These are phyloP conservation scores for Lentinula guzmanii DNA, from an alignment of 768 basidiomycete species.

Conservation along the genomic window DNA sequence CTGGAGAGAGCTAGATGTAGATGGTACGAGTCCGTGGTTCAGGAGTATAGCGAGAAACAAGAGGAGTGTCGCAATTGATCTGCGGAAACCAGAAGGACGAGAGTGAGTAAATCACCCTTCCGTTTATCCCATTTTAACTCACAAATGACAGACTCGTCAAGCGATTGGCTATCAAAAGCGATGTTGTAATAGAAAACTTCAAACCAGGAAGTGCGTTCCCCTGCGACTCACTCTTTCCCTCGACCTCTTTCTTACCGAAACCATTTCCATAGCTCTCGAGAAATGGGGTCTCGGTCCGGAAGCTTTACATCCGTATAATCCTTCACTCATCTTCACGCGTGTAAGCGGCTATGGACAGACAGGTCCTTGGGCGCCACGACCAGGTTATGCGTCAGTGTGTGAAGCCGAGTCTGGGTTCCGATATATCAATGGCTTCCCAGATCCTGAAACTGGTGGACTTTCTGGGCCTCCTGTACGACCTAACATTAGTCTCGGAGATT, in stretches of 20 bases:
- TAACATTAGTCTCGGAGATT: slow-evolving; percentile 69
- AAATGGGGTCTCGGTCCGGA: slow-evolving; percentile 62
- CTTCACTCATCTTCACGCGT: slow-evolving; percentile 86
- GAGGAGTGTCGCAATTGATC: slow-evolving; percentile 65
- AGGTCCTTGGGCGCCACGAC: slow-evolving; percentile 65
- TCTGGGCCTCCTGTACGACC: slow-evolving; percentile 62
- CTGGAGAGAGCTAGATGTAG: slow-evolving; percentile 66
- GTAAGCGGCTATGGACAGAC: slow-evolving; percentile 75
- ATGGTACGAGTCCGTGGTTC: slow-evolving; percentile 73
- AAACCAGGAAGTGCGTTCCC: slow-evolving; percentile 60
- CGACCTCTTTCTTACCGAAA: neutral
- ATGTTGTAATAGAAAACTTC: slow-evolving; percentile 69
- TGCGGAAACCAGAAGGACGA: slow-evolving; percentile 52
- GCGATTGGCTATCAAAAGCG: slow-evolving; percentile 53
- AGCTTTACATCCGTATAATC: slow-evolving; percentile 65
- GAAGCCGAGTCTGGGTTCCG: slow-evolving; percentile 74
- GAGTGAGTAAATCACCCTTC: slow-evolving; percentile 25
- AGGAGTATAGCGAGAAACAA: slow-evolving; percentile 67
- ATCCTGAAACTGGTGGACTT: slow-evolving; percentile 44
- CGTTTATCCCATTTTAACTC: neutral
- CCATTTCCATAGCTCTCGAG: slow-evolving; percentile 45
- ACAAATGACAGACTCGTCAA: slow-evolving; percentile 46
- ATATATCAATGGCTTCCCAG: slow-evolving; percentile 63
- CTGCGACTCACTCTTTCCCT: neutral
- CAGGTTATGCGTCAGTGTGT: slow-evolving; percentile 70